A percentile compares a stretch with the other conserved stretches of the same genome.
phyloP scores from a whole-genome alignment of 2,329 filamentous ascomycete species.

The Cytospora mali region DNA sequence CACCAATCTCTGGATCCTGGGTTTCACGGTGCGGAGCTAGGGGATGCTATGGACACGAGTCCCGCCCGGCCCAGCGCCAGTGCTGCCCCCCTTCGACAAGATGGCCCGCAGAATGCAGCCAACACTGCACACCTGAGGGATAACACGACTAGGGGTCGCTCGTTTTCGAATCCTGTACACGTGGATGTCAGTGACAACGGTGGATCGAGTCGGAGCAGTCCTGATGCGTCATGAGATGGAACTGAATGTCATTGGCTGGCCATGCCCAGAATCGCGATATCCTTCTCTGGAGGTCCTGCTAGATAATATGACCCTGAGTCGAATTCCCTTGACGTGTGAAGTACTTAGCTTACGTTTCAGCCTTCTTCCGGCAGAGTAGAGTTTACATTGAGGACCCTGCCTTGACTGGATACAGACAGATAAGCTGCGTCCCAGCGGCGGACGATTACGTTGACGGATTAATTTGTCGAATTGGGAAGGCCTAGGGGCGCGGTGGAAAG shows the following conservation, averaged over 20 bases:
- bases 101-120: slow-evolving; percentile 13
- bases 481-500: background rate
- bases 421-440: background rate
- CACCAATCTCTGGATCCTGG: background rate
- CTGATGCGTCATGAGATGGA: background rate
- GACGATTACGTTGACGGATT: background rate
- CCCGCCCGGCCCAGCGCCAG: slow-evolving; percentile 18
- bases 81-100: slow-evolving; percentile 21
- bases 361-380: background rate
- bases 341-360: background rate
- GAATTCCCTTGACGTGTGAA: background rate
- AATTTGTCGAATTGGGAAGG: background rate
- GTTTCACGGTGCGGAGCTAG: slow-evolving; percentile 11
- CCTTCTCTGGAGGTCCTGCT: background rate
- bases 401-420: background rate
- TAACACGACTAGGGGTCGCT: background rate
- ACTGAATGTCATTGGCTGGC: background rate
- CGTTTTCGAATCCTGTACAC: background rate
- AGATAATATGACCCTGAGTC: background rate
- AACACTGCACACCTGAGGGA: slow-evolving; percentile 1
- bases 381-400: background rate
- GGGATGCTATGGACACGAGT: slow-evolving; percentile 25
- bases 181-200: slow-evolving; percentile 15
- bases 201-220: slow-evolving; percentile 25
- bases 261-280: background rate